phyloP scores from a whole-genome alignment of 2,329 filamentous ascomycete genomes.

The Aureobasidium subglaciale region DNA sequence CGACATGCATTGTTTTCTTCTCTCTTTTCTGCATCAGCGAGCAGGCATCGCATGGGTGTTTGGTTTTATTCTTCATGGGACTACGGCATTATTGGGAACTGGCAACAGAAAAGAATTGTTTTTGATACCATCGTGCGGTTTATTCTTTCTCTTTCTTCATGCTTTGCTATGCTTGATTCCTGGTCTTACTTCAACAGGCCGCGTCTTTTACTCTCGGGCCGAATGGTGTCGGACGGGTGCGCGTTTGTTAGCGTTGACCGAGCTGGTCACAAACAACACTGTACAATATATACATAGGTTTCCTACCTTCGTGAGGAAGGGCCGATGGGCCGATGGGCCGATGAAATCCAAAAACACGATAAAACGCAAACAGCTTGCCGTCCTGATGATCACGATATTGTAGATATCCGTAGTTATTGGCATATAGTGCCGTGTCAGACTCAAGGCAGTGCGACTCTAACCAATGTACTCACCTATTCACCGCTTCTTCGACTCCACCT shows the following conservation, averaged over 20 bases:
- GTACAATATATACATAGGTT: conserved; percentile 11
- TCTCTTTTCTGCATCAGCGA: conserved; percentile 13
- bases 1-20: conserved; percentile 11
- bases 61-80: not conserved
- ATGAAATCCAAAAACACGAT: conserved; percentile 10
- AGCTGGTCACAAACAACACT: not conserved
- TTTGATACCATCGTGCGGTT: conserved; percentile 13
- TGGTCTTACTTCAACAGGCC: not conserved
- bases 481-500: conserved; percentile 2
- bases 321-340: conserved; percentile 1
- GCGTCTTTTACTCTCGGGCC: not conserved
- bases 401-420: not conserved
- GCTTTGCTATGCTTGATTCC: not conserved
- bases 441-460: not conserved
- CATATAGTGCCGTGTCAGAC: not conserved
- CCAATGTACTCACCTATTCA: not conserved
- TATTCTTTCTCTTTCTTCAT: conserved; percentile 4
- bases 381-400: not conserved
- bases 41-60: conserved; percentile 9
- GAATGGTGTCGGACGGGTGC: not conserved
- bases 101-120: conserved; percentile 11
- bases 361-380: not conserved
- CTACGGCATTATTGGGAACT: conserved; percentile 9
- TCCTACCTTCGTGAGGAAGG: conserved; percentile 1
- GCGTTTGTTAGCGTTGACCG: not conserved